These are phyloP conservation scores for Tieghemostelium lacteum DNA, from an alignment of 78 protist species.

Conservation along the genomic window DNA sequence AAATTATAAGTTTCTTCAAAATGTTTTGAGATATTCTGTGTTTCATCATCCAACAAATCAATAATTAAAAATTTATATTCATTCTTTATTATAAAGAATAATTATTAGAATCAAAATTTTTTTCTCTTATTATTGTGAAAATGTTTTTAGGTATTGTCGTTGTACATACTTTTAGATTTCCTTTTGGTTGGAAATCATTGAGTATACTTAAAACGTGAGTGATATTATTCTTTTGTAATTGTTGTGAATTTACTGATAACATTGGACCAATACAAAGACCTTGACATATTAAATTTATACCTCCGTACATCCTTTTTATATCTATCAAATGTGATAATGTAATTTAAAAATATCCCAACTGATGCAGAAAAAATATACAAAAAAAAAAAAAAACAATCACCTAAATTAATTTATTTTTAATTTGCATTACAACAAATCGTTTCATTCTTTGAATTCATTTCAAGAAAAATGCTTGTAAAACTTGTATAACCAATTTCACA, in stretches of 20 bases:
- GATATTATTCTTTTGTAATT: constrained; percentile 37
- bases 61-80: background rate
- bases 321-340: no score
- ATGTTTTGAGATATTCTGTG: background rate
- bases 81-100: background rate
- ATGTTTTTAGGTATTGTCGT: no score
- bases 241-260: constrained; percentile 21
- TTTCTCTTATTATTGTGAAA: no score
- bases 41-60: background rate
- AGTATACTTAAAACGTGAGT: constrained; percentile 40
- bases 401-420: no score
- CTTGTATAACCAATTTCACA: no score
- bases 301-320: background rate
- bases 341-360: no score
- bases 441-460: no score
- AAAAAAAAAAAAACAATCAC: no score
- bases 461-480: no score
- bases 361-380: no score
- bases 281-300: constrained; percentile 19
- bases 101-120: no score
- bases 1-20: constrained; percentile 10
- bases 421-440: no score
- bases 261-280: constrained; percentile 58
- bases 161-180: background rate
- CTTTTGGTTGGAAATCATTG: constrained; percentile 50